Evolutionary conservation across 108 stramenopile genomes (phyloP), one percentile per base, ranked within the genome.

Genomic region (Stephanodiscus triporus): DNA sequence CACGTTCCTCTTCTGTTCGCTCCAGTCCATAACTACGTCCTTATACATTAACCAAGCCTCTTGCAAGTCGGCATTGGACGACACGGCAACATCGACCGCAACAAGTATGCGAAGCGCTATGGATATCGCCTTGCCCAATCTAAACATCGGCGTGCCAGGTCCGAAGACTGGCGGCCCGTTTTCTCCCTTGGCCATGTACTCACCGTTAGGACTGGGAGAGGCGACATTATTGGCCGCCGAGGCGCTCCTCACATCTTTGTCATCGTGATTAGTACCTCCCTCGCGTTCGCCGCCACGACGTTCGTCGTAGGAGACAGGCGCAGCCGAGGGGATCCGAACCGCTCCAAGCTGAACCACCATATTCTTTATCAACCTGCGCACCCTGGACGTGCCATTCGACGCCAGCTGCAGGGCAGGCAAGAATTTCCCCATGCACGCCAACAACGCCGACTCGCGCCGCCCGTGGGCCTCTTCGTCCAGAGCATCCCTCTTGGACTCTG

Each of bases 1-100:
- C 29, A 74, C 73, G 6, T 42, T 63, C 47, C 75, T 56, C 30
- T 80, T 79, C 48, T 80, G 65, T 48, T 73, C 78, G 38, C 78
- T 73, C 54, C 45, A 54, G 29, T 83, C 82, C 78, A 80, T 75
- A 10, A 86, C 78, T 9, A 86, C 80, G 32, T 74, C 70, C 53
- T 83, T 86, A 57, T 84, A 86, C 82, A 84, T 66, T 9, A 34
- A 56, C 85, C 85, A 86, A 20, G 81, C 85, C n/a, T 86, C 79
- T 10, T 42, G 54, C 54, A 86, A 77, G 62, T 83, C 78, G 24
- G 42, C 37, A 70, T 86, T 86, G 26, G 38, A 59, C 32, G 81
- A 68, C 2, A 86, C 49, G 9, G 82, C 81, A 22, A 37, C 38
- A 64, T 83, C 85, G 8, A 86, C 65, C 20, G 82, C 61, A 37